Base-by-base conservation (phyloP, 495 filamentous ascomycete species). In the Bombardia bombarda region DNA sequence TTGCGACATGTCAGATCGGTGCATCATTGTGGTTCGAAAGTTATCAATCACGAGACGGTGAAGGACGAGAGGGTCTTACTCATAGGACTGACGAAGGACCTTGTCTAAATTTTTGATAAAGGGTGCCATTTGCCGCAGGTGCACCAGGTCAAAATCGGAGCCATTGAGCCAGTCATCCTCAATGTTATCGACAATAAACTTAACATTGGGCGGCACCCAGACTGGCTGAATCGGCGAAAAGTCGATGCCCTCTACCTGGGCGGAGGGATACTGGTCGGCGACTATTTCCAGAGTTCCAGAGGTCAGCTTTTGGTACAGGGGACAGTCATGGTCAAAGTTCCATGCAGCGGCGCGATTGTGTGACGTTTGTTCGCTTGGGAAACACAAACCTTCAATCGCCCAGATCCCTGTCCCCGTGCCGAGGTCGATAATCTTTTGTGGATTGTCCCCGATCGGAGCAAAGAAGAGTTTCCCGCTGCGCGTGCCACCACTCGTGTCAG, bases 31-130 rank as follows among this genome's bases (percentile, higher is more conserved):
- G 32, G 32, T 3, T 33, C 17, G 31, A 32, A 32, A n/a, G n/a
- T n/a, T n/a, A n/a, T 32, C 14, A 9, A 18, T 35, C 32, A 35
- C 19, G n/a, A 17, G 4, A 20, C 10, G 14, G 13, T 21, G 28
- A 30, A 25, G 41, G 38, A 13, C n/a, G n/a, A n/a, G n/a, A n/a
- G 6, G 32, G 16, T 43, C 54, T n/a, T 46, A 63, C 50, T 49
- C 37, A 20, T 50, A 56, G 8, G 44, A 49, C 13, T 54, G 49
- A 16, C 43, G 23, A 16, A 67, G 52, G 7, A 74, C 42, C 20
- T 22, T 38, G 2, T 47, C 47, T 58, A 61, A 68, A 52, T 71
- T 46, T 37, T 58, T 58, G 35, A 82, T 62, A 23, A 63, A 47
- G 40, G 62, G 62, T 13, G 55, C 52, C 25, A 69, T 56, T 10